Evolutionary conservation across 306 rosid genomes (phyloP).

Genomic region (Canavalia ensiformis): DNA sequence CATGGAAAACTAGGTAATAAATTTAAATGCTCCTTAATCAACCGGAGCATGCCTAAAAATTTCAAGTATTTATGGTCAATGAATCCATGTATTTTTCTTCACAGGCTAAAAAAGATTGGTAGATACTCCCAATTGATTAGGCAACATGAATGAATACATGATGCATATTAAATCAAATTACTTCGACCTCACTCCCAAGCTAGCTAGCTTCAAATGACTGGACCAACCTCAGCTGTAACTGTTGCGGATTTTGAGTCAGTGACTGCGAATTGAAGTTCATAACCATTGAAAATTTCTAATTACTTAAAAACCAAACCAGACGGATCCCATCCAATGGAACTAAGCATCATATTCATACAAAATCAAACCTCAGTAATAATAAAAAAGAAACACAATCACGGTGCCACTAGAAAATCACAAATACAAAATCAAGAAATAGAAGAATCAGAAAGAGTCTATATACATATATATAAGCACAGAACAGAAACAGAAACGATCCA

Average conservation of each 20-base stretch:
- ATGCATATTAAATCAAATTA: slow-evolving; percentile 25
- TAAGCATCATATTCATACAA: slow-evolving; percentile 11
- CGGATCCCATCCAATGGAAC: slow-evolving; percentile 34
- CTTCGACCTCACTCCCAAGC: background rate
- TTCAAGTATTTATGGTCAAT: slow-evolving; percentile 15
- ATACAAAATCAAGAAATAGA: background rate
- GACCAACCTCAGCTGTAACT: background rate
- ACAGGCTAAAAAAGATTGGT: background rate
- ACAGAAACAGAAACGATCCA: background rate
- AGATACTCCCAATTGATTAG: background rate
- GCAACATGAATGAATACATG: background rate
- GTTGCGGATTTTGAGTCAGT: background rate
- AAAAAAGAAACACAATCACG: background rate
- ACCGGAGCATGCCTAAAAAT: background rate
- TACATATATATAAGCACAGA: no score
- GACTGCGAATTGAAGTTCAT: background rate
- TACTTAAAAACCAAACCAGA: slow-evolving; percentile 16
- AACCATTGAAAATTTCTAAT: background rate
- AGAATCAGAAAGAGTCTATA: no score
- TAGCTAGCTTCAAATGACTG: background rate
- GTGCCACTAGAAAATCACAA: slow-evolving; percentile 25
- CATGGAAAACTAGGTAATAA: background rate
- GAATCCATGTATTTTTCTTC: slow-evolving; percentile 6
- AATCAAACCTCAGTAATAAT: slow-evolving; percentile 38
- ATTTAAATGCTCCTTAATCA: slow-evolving; percentile 9